Percentiles rank a stretch among this genome's conserved stretches.
These are phyloP conservation scores for Pichia nakasei DNA, from an alignment of 805 yeast genomes.

Conservation along the genomic window DNA sequence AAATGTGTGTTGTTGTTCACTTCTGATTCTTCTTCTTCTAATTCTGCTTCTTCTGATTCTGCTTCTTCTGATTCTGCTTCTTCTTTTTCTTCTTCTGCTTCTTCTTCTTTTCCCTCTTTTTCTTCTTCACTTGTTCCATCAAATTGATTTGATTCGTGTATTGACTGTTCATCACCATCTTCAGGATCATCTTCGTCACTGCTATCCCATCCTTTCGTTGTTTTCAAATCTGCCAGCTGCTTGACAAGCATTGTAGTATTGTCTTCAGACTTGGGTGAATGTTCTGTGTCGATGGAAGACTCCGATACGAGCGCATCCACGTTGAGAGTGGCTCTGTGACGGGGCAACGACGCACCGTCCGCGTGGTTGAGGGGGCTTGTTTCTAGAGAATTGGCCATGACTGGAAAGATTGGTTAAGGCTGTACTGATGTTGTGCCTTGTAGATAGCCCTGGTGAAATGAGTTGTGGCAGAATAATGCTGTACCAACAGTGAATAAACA, in stretches of 20 bases:
- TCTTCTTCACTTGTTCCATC: not conserved
- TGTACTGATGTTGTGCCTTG: no score
- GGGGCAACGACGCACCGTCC: constrained; percentile 14
- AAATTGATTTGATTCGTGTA: no score
- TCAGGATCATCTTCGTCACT: not conserved
- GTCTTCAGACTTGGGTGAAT: not conserved
- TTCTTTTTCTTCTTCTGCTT: not conserved
- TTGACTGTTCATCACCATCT: not conserved
- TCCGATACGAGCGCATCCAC: constrained; percentile 18
- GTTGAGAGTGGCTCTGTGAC: constrained; percentile 22
- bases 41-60: no score
- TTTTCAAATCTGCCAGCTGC: not conserved
- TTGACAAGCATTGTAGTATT: not conserved
- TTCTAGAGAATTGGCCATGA: no score
- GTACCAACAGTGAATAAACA: no score
- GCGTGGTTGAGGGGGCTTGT: no score
- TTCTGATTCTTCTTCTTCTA: no score
- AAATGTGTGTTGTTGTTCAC: not conserved
- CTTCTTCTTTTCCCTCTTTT: not conserved
- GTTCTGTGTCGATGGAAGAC: not conserved
- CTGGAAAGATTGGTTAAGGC: no score
- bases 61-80: no score
- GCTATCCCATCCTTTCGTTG: constrained; percentile 7
- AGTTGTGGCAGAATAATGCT: no score
- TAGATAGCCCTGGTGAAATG: no score